Percentiles rank a stretch among this genome's conserved stretches.
Evolutionary conservation across 345 rosid species (phyloP).

Genomic region (Aquilaria yunnanensis): DNA sequence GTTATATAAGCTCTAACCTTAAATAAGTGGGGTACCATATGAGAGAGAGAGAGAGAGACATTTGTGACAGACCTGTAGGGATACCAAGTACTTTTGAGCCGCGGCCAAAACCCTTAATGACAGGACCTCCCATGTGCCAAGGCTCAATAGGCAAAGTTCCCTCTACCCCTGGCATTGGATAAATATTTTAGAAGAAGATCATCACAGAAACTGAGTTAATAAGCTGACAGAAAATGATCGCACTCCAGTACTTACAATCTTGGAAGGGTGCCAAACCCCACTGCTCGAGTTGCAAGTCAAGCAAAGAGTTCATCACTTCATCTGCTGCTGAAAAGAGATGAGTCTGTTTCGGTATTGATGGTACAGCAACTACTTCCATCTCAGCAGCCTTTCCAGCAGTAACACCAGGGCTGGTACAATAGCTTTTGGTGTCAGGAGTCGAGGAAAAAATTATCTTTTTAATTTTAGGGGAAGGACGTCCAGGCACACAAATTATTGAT

Average conservation of each 20-base stretch:
- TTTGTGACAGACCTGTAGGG: slow-evolving; percentile 61
- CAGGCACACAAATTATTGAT: no score
- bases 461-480: no score
- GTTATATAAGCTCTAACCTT: no score
- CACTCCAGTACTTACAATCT: slow-evolving; percentile 57
- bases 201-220: neutral
- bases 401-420: slow-evolving; percentile 62
- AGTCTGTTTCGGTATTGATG: slow-evolving; percentile 71
- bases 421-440: slow-evolving; percentile 2
- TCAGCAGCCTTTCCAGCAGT: slow-evolving; percentile 83
- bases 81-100: slow-evolving; percentile 98
- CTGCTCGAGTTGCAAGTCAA: slow-evolving; percentile 68
- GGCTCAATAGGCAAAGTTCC: slow-evolving; percentile 76
- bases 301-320: slow-evolving; percentile 74
- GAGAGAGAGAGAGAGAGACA: neutral
- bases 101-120: slow-evolving; percentile 87
- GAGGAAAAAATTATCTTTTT: no score
- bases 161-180: slow-evolving; percentile 64
- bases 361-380: slow-evolving; percentile 76
- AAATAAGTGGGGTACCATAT: no score
- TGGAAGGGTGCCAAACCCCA: slow-evolving; percentile 93
- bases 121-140: slow-evolving; percentile 85
- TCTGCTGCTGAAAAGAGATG: slow-evolving; percentile 70
- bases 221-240: slow-evolving; percentile 1
- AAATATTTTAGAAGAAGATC: slow-evolving; percentile 9